These are phyloP conservation scores for Cystobasidium onofrii DNA, from an alignment of 768 basidiomycete genomes.

Conservation along the genomic window DNA sequence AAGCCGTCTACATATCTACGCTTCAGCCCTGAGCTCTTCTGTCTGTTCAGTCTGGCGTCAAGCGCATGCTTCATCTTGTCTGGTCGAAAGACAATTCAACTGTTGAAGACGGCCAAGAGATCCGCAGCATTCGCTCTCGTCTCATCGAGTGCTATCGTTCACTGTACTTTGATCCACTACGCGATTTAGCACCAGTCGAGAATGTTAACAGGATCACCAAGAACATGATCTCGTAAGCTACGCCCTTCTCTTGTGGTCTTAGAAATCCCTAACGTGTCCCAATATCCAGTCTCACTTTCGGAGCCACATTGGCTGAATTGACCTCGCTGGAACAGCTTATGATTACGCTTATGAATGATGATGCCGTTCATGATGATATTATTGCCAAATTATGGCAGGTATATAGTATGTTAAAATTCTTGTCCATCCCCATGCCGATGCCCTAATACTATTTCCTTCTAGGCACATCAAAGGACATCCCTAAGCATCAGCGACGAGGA, in stretches of 20 bases:
- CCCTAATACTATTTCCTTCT: neutral
- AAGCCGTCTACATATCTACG: neutral
- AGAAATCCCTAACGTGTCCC: neutral
- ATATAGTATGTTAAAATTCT: constrained; percentile 59
- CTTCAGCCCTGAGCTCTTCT: too few relatives aligned
- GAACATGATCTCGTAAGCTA: constrained; percentile 88
- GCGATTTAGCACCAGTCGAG: constrained; percentile 61
- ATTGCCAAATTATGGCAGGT: constrained; percentile 90
- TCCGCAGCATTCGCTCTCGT: constrained; percentile 77
- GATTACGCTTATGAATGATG: constrained; percentile 88
- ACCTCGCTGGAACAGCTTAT: constrained; percentile 95
- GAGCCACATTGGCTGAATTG: constrained; percentile 84
- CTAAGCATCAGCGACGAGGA: constrained; percentile 77
- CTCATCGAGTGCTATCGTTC: constrained; percentile 79
- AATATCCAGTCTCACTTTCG: constrained; percentile 66
- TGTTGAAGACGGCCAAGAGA: constrained; percentile 55
- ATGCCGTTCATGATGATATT: constrained; percentile 71
- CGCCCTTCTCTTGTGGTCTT: neutral
- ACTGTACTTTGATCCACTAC: constrained; percentile 78
- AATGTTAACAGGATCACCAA: constrained; percentile 87
- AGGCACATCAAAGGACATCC: constrained; percentile 70
- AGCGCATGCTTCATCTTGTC: constrained; percentile 92
- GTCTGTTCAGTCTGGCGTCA: constrained; percentile 64
- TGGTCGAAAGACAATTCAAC: constrained; percentile 89
- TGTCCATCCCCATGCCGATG: too few relatives aligned